Evolutionary conservation across 306 rosid genomes (phyloP).

Genomic region (Hippophae gyantsensis): DNA sequence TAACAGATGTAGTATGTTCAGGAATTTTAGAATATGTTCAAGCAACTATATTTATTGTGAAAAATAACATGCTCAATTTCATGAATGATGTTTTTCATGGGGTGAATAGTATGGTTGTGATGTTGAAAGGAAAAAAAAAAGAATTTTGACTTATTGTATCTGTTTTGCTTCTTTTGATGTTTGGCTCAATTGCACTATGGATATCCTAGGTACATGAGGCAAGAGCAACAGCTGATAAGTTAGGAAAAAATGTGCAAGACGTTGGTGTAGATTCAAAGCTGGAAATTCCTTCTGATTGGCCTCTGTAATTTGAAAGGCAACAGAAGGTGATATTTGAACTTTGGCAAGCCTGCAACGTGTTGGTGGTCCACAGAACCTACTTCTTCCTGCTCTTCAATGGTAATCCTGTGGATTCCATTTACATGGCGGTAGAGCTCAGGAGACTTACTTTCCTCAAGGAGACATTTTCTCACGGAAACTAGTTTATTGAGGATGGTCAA

Average conservation of each 20-base stretch:
- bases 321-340: slow-evolving; percentile 67
- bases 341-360: slow-evolving; percentile 81
- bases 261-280: slow-evolving; percentile 58
- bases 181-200: slow-evolving; percentile 5
- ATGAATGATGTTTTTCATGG: too few relatives aligned
- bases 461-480: slow-evolving; percentile 53
- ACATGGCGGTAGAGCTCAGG: slow-evolving; percentile 88
- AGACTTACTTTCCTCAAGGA: slow-evolving; percentile 74
- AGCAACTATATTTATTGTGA: too few relatives aligned
- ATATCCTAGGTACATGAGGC: slow-evolving; percentile 38
- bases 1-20: too few relatives aligned
- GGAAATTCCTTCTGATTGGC: slow-evolving; percentile 55
- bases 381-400: slow-evolving; percentile 92
- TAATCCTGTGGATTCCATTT: slow-evolving; percentile 80
- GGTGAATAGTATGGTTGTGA: too few relatives aligned
- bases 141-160: too few relatives aligned
- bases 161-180: not conserved
- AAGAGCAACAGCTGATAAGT: slow-evolving; percentile 20
- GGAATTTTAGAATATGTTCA: too few relatives aligned
- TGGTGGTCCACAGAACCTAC: slow-evolving; percentile 90
- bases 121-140: too few relatives aligned
- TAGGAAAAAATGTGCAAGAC: slow-evolving; percentile 40
- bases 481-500: slow-evolving; percentile 42
- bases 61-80: too few relatives aligned
- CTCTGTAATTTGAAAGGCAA: slow-evolving; percentile 65